A percentile compares a stretch with the other conserved stretches of the same genome.
phyloP scores from a whole-genome alignment of 192 early-diverging fungal genomes.

The Coemansia sp. region DNA sequence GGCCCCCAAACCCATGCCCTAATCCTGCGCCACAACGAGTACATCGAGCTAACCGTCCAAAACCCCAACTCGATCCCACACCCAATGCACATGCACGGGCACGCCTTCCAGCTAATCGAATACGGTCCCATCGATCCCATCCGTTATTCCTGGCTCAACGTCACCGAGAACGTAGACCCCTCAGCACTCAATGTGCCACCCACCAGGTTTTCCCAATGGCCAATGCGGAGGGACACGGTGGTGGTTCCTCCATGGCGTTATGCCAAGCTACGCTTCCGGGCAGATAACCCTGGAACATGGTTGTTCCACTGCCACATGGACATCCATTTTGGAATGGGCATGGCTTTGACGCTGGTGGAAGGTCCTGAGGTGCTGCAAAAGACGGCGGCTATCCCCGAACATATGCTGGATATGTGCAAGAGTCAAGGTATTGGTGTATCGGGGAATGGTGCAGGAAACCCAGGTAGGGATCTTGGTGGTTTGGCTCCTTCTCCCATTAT shows the following conservation, averaged over 20 bases:
- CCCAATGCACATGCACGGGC: conserved; percentile 77
- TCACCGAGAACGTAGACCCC: too few relatives aligned
- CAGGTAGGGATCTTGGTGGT: conserved; percentile 57
- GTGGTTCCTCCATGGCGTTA: conserved; percentile 52
- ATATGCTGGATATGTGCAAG: conserved; percentile 56
- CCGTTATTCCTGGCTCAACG: conserved; percentile 25
- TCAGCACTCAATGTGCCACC: conserved; percentile 7
- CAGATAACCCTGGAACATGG: conserved; percentile 80
- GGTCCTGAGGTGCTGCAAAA: conserved; percentile 57
- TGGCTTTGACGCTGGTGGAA: conserved; percentile 63
- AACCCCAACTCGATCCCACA: conserved; percentile 66
- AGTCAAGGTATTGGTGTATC: conserved; percentile 47
- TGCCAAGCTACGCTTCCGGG: conserved; percentile 65
- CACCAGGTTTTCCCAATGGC: neutral
- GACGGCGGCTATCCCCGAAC: conserved; percentile 45
- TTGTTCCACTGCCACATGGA: conserved; percentile 66
- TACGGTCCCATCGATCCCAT: conserved; percentile 44
- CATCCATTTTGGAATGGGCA: conserved; percentile 57
- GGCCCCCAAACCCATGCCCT: conserved; percentile 56
- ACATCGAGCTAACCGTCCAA: conserved; percentile 62
- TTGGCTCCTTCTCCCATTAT: conserved; percentile 1
- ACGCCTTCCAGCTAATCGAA: conserved; percentile 65
- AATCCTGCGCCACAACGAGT: conserved; percentile 55
- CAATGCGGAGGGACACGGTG: conserved; percentile 63
- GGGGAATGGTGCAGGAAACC: conserved; percentile 75